These are phyloP conservation scores for Metschnikowia kofuensis DNA, from an alignment of 805 yeast species.

Conservation along the genomic window DNA sequence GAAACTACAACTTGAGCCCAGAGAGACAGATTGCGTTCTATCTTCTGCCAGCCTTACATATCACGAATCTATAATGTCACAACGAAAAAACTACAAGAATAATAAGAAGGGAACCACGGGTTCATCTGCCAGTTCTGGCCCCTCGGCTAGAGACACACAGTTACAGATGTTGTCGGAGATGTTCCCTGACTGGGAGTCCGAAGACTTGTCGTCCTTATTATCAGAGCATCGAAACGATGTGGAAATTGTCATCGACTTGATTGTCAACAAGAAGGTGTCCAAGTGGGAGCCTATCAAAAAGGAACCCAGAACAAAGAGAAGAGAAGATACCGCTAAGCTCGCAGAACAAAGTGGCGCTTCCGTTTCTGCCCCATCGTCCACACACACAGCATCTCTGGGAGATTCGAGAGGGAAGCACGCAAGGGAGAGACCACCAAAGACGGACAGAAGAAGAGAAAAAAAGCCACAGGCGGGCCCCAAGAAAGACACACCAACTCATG, in stretches of 20 bases:
- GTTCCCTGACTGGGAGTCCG: conserved; percentile 92
- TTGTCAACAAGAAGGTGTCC: conserved; percentile 83
- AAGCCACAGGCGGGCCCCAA: conserved; percentile 13
- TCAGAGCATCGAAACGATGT: conserved; percentile 71
- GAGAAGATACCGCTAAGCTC: conserved; percentile 22
- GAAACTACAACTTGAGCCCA: neutral
- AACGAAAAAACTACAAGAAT: conserved; percentile 18
- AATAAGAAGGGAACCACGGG: conserved; percentile 12
- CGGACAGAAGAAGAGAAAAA: conserved; percentile 15
- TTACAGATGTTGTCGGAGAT: conserved; percentile 70
- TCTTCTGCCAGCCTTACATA: neutral
- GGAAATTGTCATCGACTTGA: conserved; percentile 79
- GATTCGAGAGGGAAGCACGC: conserved; percentile 6
- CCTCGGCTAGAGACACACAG: conserved; percentile 15
- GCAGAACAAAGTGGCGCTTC: conserved; percentile 5
- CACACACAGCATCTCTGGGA: conserved; percentile 5
- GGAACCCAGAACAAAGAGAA: conserved; percentile 50
- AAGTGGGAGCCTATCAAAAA: conserved; percentile 93
- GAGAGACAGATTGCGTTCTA: neutral
- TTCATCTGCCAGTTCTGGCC: conserved; percentile 8
- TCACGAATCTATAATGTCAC: conserved; percentile 15
- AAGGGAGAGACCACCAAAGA: conserved; percentile 15
- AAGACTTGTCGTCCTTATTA: conserved; percentile 74
- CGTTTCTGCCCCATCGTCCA: neutral
- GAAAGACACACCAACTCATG: conserved; percentile 15